These are phyloP conservation scores for Davidsoniella eucalypti DNA, from an alignment of 2,329 filamentous ascomycete genomes.

Conservation along the genomic window DNA sequence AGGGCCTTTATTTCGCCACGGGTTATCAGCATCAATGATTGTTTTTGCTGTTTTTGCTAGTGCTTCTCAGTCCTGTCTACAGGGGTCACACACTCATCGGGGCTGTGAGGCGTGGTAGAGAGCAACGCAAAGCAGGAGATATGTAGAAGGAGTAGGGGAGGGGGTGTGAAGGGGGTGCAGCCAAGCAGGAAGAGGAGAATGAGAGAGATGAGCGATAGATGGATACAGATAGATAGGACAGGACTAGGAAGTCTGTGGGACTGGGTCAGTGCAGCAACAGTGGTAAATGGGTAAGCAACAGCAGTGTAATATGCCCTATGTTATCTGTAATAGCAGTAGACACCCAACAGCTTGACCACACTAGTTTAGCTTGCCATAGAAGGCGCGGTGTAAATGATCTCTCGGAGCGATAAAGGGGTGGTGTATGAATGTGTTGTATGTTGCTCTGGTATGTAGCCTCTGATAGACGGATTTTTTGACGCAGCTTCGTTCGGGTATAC, in stretches of 20 bases:
- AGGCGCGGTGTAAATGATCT: no score
- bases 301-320: no score
- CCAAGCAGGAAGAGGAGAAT: background rate
- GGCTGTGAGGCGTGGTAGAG: constrained; percentile 9
- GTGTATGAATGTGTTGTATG: no score
- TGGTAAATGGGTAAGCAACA: background rate
- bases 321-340: no score
- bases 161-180: background rate
- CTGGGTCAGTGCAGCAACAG: background rate
- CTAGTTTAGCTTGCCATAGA: no score
- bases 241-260: background rate
- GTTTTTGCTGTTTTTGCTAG: background rate
- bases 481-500: no score
- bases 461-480: no score
- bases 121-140: constrained; percentile 1
- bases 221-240: background rate
- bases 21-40: constrained; percentile 1
- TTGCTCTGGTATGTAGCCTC: no score
- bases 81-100: constrained; percentile 8
- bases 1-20: constrained; percentile 1
- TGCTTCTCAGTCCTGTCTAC: constrained; percentile 2
- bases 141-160: background rate
- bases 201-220: background rate
- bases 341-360: no score
- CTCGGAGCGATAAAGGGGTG: no score